Percentiles rank a stretch among this genome's conserved stretches.
Conservation (phyloP, 306 rosid species). For the Betula pendula region DNA sequence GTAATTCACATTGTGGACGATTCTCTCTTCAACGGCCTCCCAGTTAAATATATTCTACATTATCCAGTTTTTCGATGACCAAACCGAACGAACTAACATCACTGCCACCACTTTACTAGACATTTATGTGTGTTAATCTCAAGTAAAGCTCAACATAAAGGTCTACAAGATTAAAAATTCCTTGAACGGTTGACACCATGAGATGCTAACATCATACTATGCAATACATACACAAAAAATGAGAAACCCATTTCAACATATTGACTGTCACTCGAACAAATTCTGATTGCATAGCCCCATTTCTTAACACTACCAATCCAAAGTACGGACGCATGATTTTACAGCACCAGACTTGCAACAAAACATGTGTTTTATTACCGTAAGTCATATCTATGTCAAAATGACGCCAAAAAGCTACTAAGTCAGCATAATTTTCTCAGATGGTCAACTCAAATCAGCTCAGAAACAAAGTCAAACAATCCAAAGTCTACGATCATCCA, state of each 20-base stretch:
- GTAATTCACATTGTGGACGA: background rate
- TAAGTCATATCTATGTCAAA: background rate
- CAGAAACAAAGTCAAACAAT: slow-evolving; percentile 23
- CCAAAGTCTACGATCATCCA: slow-evolving; percentile 1
- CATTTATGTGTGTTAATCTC: background rate
- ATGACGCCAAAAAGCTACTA: background rate
- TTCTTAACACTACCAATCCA: background rate
- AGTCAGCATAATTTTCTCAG: background rate
- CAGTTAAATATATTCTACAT: background rate
- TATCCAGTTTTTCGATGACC: background rate
- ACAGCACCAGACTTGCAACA: background rate
- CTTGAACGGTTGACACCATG: background rate
- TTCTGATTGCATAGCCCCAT: background rate
- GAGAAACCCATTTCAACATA: background rate
- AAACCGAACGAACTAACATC: background rate
- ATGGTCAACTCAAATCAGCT: slow-evolving; percentile 21
- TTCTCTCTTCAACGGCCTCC: background rate
- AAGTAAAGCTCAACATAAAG: background rate
- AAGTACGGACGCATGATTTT: background rate
- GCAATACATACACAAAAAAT: background rate
- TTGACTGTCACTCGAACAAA: background rate
- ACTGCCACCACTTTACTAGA: background rate
- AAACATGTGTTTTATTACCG: background rate
- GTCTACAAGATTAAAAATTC: background rate
- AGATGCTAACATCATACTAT: background rate